Evolutionary conservation across 179 eudicot genomes (phyloP).

Genomic region (Amaranthus tricolor): DNA sequence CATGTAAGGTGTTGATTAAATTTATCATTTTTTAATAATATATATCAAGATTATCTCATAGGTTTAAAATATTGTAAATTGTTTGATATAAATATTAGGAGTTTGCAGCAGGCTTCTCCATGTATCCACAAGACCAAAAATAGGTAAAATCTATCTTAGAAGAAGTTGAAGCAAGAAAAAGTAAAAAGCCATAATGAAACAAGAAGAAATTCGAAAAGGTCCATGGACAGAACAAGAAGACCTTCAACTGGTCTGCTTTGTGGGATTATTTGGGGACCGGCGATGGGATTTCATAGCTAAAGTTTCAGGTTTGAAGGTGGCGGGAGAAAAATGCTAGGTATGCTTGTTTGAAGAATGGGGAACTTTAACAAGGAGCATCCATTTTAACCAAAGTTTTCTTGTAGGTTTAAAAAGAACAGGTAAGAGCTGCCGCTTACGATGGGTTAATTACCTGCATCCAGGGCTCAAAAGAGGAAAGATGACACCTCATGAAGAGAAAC

Average conservation of each 20-base stretch:
- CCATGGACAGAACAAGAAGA: slow-evolving; percentile 94
- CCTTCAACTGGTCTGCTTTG: slow-evolving; percentile 61
- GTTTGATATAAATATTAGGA: slow-evolving; percentile 44
- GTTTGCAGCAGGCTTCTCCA: slow-evolving; percentile 23
- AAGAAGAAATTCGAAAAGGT: slow-evolving; percentile 62
- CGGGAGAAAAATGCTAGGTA: slow-evolving; percentile 81
- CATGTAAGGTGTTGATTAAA: slow-evolving; percentile 52
- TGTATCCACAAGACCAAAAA: slow-evolving; percentile 20
- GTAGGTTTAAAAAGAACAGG: slow-evolving; percentile 86
- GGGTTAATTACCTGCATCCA: slow-evolving; percentile 92
- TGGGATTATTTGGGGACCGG: slow-evolving; percentile 77
- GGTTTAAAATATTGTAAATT: slow-evolving; percentile 26
- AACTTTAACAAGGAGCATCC: slow-evolving; percentile 29
- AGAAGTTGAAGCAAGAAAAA: slow-evolving; percentile 14
- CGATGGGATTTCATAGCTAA: slow-evolving; percentile 93
- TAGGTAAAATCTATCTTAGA: slow-evolving; percentile 13
- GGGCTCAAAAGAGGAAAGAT: slow-evolving; percentile 84
- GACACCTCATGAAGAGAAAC: slow-evolving; percentile 79
- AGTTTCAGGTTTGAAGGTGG: slow-evolving; percentile 99
- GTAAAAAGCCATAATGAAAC: slow-evolving; percentile 37
- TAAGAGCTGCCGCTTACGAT: slow-evolving; percentile 80
- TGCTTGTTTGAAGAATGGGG: slow-evolving; percentile 41
- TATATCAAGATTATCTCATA: slow-evolving; percentile 30
- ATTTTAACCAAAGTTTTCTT: slow-evolving; percentile 37
- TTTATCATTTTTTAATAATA: slow-evolving; percentile 25